Evolutionary conservation across 306 rosid species (phyloP).

Genomic region (Luffa acutangula): DNA sequence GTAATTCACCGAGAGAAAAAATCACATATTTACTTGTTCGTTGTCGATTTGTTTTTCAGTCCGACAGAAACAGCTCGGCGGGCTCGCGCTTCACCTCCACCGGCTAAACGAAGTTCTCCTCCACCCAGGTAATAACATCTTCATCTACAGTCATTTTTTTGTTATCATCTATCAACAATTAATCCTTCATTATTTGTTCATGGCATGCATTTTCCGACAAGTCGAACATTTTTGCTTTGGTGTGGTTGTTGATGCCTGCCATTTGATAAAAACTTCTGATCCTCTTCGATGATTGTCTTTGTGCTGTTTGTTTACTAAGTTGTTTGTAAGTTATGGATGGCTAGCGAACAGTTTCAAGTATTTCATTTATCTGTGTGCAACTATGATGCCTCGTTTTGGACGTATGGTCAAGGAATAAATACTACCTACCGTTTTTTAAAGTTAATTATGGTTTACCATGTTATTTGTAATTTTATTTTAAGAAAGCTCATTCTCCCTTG

Average conservation of each 20-base stretch:
- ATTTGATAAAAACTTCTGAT: neutral
- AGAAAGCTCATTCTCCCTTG: neutral
- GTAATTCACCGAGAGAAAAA: too few species aligned
- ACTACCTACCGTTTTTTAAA: neutral
- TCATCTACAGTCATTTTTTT: neutral
- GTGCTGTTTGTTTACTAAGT: neutral
- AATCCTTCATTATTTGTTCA: neutral
- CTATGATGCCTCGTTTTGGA: neutral
- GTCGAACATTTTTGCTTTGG: neutral
- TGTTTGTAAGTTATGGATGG: neutral
- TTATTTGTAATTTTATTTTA: neutral
- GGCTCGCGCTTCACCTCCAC: slow-evolving; percentile 70
- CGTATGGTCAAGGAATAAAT: neutral
- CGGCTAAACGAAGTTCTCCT: slow-evolving; percentile 56
- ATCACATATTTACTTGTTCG: too few species aligned
- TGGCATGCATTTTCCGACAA: neutral
- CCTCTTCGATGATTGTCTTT: neutral
- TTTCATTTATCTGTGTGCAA: neutral
- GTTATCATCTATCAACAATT: neutral
- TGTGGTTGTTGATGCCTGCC: neutral
- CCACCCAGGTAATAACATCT: slow-evolving; percentile 10
- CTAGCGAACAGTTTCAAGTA: neutral
- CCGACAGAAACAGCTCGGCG: slow-evolving; percentile 45
- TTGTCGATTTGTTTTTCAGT: slow-evolving; percentile 17
- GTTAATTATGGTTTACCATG: neutral